Percentiles rank a stretch among this genome's conserved stretches.
Evolutionary conservation across 768 basidiomycete species (phyloP).

Genomic region (Lyophyllum semitale): DNA sequence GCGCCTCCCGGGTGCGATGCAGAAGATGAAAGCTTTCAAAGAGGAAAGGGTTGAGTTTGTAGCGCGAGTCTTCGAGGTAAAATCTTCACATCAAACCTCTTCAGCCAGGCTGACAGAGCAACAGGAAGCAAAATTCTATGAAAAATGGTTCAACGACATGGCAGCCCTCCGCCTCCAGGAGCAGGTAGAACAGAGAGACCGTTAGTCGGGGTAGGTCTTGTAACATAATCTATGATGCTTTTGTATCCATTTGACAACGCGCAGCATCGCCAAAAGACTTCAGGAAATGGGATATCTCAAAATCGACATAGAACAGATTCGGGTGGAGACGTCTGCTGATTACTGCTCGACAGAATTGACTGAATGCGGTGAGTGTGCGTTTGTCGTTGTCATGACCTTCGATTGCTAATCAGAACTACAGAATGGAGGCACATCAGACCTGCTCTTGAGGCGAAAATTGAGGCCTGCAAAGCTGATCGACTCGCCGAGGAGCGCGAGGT

Average conservation of each 20-base stretch:
- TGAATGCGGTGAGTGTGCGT: conserved; percentile 22
- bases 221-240: no score
- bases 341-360: conserved; percentile 22
- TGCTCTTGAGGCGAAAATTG: conserved; percentile 16
- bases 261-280: conserved; percentile 20
- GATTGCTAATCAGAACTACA: conserved; percentile 1
- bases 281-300: conserved; percentile 18
- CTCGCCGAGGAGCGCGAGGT: no score
- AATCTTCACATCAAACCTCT: no score
- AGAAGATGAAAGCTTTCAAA: conserved; percentile 25
- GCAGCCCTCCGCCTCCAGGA: no score
- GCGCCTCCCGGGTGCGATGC: conserved; percentile 23
- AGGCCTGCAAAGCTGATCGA: conserved; percentile 4
- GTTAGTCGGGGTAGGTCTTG: background rate
- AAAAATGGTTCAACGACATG: no score
- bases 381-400: background rate
- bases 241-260: background rate
- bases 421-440: conserved; percentile 25
- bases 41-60: conserved; percentile 15
- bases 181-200: no score
- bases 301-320: conserved; percentile 9
- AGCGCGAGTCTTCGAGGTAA: conserved; percentile 5
- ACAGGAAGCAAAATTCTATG: no score
- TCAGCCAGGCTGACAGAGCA: no score
- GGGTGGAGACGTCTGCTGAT: background rate